phyloP scores from a whole-genome alignment of 495 filamentous ascomycete species.

The Neurospora pannonica region DNA sequence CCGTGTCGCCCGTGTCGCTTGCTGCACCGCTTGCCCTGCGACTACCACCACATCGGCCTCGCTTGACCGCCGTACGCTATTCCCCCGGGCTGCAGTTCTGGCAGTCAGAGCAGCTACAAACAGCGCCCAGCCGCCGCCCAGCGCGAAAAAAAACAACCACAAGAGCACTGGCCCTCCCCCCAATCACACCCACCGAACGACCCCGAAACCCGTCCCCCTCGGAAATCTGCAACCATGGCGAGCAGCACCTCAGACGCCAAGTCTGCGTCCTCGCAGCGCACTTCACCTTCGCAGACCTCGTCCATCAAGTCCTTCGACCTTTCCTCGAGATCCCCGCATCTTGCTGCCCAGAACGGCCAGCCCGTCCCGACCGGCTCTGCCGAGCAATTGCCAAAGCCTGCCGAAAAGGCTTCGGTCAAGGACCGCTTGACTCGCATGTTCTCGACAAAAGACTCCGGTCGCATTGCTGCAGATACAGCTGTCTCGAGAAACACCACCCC shows the following conservation, averaged over 20 bases:
- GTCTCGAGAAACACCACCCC: constrained; percentile 10
- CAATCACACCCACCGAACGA: background rate
- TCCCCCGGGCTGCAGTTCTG: background rate
- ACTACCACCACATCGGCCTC: background rate
- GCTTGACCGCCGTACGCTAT: background rate
- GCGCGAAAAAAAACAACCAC: background rate
- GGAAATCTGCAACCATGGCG: constrained; percentile 12
- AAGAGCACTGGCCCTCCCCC: constrained; percentile 3
- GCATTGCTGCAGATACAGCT: constrained; percentile 11
- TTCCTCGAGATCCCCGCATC: constrained; percentile 30
- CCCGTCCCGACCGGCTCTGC: constrained; percentile 11
- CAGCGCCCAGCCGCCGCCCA: background rate
- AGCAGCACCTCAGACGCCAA: constrained; percentile 15
- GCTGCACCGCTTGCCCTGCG: background rate
- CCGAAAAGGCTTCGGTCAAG: constrained; percentile 39
- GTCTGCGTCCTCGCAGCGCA: constrained; percentile 28
- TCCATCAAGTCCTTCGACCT: constrained; percentile 36
- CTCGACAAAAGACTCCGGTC: constrained; percentile 32
- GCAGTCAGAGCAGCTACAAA: background rate
- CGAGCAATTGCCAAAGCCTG: constrained; percentile 25
- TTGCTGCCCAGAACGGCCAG: constrained; percentile 29
- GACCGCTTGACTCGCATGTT: constrained; percentile 42
- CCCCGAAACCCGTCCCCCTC: background rate
- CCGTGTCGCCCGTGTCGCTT: background rate
- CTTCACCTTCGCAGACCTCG: constrained; percentile 29